Percentiles rank a stretch among this genome's conserved stretches.
Evolutionary conservation across 2,329 filamentous ascomycete genomes (phyloP).

Genomic region (Stachybotrys echinatus): DNA sequence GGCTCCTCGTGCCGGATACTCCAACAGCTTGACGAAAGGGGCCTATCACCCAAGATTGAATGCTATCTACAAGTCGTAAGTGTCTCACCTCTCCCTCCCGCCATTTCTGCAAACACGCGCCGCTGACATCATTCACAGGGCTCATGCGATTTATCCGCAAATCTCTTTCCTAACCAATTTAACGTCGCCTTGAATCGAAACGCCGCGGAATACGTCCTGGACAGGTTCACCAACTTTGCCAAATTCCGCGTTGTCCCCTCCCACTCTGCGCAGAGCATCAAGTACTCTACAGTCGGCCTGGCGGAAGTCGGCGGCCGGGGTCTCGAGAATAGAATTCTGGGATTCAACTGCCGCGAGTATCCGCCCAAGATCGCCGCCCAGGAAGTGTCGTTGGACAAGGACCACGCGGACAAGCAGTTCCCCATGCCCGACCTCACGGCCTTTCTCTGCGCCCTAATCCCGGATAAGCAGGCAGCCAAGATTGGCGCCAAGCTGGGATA

Average conservation of each 20-base stretch:
- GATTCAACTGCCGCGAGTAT: constrained; percentile 16
- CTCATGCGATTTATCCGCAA: constrained; percentile 13
- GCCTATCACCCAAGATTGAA: constrained; percentile 10
- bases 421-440: constrained; percentile 16
- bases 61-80: constrained; percentile 15
- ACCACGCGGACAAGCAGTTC: constrained; percentile 10
- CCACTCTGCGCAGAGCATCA: constrained; percentile 15
- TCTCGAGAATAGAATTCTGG: constrained; percentile 13
- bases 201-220: constrained; percentile 11
- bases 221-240: constrained; percentile 8
- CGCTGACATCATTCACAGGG: constrained; percentile 8
- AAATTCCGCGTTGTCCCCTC: constrained; percentile 15
- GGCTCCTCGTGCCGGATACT: constrained; percentile 15
- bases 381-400: constrained; percentile 9
- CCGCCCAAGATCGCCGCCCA: constrained; percentile 12
- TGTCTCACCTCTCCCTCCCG: neutral
- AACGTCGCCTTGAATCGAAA: constrained; percentile 13
- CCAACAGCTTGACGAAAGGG: constrained; percentile 10
- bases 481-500: constrained; percentile 4
- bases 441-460: constrained; percentile 10
- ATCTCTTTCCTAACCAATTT: constrained; percentile 17
- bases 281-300: constrained; percentile 11
- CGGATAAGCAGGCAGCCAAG: neutral
- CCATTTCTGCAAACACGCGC: neutral
- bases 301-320: constrained; percentile 7